Evolutionary conservation across 176 grass and related monocot genomes (phyloP).

Genomic region (Phragmites australis): DNA sequence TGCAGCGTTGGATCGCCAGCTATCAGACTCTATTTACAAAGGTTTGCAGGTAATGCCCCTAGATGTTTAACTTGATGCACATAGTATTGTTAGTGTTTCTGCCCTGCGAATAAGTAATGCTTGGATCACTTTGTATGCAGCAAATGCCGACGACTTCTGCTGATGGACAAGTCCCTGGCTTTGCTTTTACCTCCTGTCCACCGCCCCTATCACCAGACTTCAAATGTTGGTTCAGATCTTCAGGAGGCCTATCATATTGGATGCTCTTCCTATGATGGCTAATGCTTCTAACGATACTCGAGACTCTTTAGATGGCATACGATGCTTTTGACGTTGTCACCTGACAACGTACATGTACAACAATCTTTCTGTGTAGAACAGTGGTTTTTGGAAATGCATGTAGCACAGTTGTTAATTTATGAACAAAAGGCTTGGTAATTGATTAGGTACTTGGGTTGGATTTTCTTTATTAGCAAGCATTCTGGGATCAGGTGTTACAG

Average conservation of each 20-base stretch:
- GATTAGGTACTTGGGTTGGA: background rate
- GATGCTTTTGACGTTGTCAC: constrained; percentile 18
- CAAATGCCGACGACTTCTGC: constrained; percentile 68
- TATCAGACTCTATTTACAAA: constrained; percentile 83
- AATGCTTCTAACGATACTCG: constrained; percentile 26
- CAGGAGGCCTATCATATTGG: constrained; percentile 83
- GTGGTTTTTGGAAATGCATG: background rate
- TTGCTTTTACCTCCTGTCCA: constrained; percentile 86
- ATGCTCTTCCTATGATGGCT: constrained; percentile 69
- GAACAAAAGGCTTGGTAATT: background rate
- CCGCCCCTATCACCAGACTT: constrained; percentile 57
- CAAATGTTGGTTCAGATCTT: constrained; percentile 59
- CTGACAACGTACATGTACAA: constrained; percentile 31
- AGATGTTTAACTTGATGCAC: background rate
- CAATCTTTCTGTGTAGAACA: constrained; percentile 25
- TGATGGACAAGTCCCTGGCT: constrained; percentile 87
- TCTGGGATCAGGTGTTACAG: background rate
- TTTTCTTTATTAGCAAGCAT: constrained; percentile 10
- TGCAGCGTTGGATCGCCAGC: constrained; percentile 80
- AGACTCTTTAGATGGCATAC: constrained; percentile 24
- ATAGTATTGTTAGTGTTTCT: constrained; percentile 14
- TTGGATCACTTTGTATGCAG: constrained; percentile 54
- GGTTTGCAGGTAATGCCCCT: constrained; percentile 65
- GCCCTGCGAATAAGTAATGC: constrained; percentile 22
- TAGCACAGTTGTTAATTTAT: constrained; percentile 10